These are phyloP conservation scores for Cercospora brassicicola DNA, from an alignment of 2,329 filamentous ascomycete species.

Conservation along the genomic window DNA sequence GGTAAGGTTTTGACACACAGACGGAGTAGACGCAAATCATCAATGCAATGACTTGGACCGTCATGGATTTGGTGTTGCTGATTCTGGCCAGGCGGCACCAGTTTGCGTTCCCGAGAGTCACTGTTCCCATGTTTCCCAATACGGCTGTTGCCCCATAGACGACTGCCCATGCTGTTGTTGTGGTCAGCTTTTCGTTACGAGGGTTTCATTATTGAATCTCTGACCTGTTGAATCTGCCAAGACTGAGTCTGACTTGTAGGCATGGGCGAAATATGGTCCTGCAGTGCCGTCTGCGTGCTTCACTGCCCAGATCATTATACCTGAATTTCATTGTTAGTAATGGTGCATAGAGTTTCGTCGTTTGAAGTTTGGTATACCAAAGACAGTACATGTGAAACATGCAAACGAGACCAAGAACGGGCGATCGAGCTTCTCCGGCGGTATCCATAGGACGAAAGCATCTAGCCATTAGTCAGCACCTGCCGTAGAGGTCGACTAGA, in stretches of 20 bases:
- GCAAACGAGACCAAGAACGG: conserved; percentile 19
- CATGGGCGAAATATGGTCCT: conserved; percentile 21
- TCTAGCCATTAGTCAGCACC: conserved; percentile 2
- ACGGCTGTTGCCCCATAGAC: conserved; percentile 21
- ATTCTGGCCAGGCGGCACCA: conserved; percentile 16
- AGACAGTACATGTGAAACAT: conserved; percentile 18
- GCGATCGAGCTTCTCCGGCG: conserved; percentile 18
- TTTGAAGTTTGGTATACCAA: neutral
- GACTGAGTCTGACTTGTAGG: conserved; percentile 16
- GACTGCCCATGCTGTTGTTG: conserved; percentile 14
- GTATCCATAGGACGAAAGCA: conserved; percentile 17
- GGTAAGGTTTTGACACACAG: neutral
- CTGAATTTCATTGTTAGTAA: neutral
- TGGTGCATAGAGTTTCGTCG: neutral
- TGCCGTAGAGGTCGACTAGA: too few relatives aligned
- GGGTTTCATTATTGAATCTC: too few relatives aligned
- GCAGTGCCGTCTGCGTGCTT: conserved; percentile 18
- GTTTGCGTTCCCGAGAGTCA: conserved; percentile 14
- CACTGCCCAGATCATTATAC: conserved; percentile 19
- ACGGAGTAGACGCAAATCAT: conserved; percentile 11
- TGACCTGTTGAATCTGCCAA: conserved; percentile 11
- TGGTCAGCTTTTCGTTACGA: too few relatives aligned
- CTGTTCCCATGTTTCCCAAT: conserved; percentile 19
- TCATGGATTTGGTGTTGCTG: conserved; percentile 11
- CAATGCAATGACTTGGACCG: conserved; percentile 13